These are phyloP conservation scores for Pestalotiopsis sp. DNA, from an alignment of 2,329 filamentous ascomycete genomes.

Conservation along the genomic window DNA sequence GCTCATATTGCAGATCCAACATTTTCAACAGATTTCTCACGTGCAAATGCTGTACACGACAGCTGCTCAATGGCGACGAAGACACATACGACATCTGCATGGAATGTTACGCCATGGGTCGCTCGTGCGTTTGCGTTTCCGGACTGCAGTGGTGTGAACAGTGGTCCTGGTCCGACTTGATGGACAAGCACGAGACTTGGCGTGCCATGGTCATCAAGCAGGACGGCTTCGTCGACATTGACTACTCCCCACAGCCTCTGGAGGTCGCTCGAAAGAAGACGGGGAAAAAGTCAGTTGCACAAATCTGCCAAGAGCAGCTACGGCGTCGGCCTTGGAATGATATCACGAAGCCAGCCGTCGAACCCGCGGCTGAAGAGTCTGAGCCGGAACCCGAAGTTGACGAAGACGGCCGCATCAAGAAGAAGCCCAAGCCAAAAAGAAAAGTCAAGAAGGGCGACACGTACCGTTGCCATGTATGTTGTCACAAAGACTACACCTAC, in stretches of 20 bases:
- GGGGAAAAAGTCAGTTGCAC: slow-evolving; percentile 79
- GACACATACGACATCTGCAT: slow-evolving; percentile 96
- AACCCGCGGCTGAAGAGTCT: slow-evolving; percentile 28
- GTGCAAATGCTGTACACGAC: slow-evolving; percentile 79
- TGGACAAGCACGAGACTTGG: slow-evolving; percentile 81
- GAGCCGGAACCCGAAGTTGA: slow-evolving; percentile 58
- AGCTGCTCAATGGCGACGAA: slow-evolving; percentile 67
- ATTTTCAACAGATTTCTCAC: slow-evolving; percentile 97
- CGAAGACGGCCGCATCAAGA: slow-evolving; percentile 66
- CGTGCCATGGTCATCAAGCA: slow-evolving; percentile 75
- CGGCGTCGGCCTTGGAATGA: slow-evolving; percentile 80
- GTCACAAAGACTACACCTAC: slow-evolving; percentile 78
- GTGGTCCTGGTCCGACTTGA: slow-evolving; percentile 81
- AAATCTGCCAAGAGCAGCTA: slow-evolving; percentile 93
- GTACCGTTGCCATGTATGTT: slow-evolving; percentile 80
- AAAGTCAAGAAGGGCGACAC: slow-evolving; percentile 58
- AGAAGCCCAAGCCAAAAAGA: slow-evolving; percentile 62
- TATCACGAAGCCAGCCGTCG: slow-evolving; percentile 63
- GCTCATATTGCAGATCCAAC: slow-evolving; percentile 93
- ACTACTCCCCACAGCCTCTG: slow-evolving; percentile 71
- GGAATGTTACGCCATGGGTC: slow-evolving; percentile 98
- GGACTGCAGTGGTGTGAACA: slow-evolving; percentile 90
- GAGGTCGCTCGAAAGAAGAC: slow-evolving; percentile 68
- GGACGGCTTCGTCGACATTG: slow-evolving; percentile 67
- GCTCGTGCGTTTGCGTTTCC: slow-evolving; percentile 88